A percentile compares a stretch with the other conserved stretches of the same genome.
Conservation (phyloP, 768 basidiomycete species). For the Psilocybe cubensis region DNA sequence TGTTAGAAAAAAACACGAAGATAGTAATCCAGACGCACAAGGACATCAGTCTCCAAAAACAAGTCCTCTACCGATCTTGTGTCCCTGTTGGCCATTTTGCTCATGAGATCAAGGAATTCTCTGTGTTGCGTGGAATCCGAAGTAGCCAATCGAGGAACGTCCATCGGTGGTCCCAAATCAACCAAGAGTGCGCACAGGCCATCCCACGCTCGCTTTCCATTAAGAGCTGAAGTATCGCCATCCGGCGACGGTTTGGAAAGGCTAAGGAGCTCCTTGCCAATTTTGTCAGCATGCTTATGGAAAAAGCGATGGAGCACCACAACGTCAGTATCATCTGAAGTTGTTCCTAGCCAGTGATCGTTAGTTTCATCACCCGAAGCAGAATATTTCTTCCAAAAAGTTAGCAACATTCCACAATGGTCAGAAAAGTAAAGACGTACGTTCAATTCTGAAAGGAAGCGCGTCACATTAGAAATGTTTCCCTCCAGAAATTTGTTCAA, state of each 20-base stretch:
- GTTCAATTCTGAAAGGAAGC: slow-evolving; percentile 76
- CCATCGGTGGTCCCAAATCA: slow-evolving; percentile 72
- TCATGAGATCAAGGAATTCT: slow-evolving; percentile 72
- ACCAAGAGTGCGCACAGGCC: slow-evolving; percentile 77
- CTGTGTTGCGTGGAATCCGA: slow-evolving; percentile 53
- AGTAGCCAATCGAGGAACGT: slow-evolving; percentile 63
- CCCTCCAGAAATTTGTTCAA: slow-evolving; percentile 75
- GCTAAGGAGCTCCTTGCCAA: slow-evolving; percentile 85
- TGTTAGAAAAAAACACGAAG: neutral
- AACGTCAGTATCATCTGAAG: slow-evolving; percentile 82
- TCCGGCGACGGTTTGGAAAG: slow-evolving; percentile 62
- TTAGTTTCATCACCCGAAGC: slow-evolving; percentile 53
- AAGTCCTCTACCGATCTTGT: slow-evolving; percentile 66
- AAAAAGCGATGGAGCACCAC: slow-evolving; percentile 86
- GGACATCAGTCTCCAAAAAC: slow-evolving; percentile 59
- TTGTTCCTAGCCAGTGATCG: slow-evolving; percentile 76
- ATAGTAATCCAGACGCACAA: slow-evolving; percentile 38
- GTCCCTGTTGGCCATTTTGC: slow-evolving; percentile 60
- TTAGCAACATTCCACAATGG: neutral
- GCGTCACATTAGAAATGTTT: slow-evolving; percentile 74
- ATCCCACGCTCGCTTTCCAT: slow-evolving; percentile 86
- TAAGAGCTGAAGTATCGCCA: slow-evolving; percentile 55
- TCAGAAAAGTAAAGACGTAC: slow-evolving; percentile 41
- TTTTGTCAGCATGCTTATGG: slow-evolving; percentile 83
- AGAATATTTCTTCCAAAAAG: slow-evolving; percentile 36